Evolutionary conservation across 2,329 filamentous ascomycete genomes (phyloP).

Genomic region (Aspergillus udagawae): DNA sequence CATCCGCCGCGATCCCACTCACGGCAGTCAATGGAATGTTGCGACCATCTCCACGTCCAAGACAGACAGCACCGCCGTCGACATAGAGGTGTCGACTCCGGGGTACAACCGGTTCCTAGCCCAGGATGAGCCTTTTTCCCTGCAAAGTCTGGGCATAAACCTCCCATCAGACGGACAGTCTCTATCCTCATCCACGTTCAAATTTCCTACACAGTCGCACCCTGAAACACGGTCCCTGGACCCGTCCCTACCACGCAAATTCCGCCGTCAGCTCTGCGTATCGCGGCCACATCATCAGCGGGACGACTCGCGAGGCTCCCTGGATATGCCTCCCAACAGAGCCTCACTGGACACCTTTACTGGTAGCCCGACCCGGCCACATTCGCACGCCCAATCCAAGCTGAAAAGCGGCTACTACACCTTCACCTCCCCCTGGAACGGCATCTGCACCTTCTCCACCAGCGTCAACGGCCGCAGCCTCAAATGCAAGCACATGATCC

Average conservation of each 20-base stretch:
- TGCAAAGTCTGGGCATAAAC: conserved; percentile 28
- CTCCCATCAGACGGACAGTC: conserved; percentile 13
- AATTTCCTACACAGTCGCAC: conserved; percentile 1
- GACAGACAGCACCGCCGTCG: conserved; percentile 34
- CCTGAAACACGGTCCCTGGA: conserved; percentile 9
- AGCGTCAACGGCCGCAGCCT: conserved; percentile 70
- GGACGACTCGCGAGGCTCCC: conserved; percentile 16
- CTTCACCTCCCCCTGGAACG: conserved; percentile 83
- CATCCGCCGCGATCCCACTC: conserved; percentile 68
- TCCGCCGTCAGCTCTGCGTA: conserved; percentile 31
- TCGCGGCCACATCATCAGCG: conserved; percentile 20
- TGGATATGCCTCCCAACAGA: conserved; percentile 15
- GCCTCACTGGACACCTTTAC: conserved; percentile 13
- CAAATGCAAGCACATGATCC: conserved; percentile 69
- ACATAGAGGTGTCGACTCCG: conserved; percentile 56
- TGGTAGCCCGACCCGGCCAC: conserved; percentile 12
- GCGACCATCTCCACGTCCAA: conserved; percentile 54
- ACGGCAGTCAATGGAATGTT: conserved; percentile 71
- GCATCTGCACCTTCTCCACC: conserved; percentile 79
- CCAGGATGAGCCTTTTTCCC: conserved; percentile 32
- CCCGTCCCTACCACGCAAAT: conserved; percentile 23
- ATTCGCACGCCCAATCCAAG: conserved; percentile 18
- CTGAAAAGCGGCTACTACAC: conserved; percentile 55
- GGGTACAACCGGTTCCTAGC: conserved; percentile 58
- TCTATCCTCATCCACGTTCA: conserved; percentile 7